phyloP scores from a whole-genome alignment of 768 basidiomycete species.

The Tricholoma sp. region DNA sequence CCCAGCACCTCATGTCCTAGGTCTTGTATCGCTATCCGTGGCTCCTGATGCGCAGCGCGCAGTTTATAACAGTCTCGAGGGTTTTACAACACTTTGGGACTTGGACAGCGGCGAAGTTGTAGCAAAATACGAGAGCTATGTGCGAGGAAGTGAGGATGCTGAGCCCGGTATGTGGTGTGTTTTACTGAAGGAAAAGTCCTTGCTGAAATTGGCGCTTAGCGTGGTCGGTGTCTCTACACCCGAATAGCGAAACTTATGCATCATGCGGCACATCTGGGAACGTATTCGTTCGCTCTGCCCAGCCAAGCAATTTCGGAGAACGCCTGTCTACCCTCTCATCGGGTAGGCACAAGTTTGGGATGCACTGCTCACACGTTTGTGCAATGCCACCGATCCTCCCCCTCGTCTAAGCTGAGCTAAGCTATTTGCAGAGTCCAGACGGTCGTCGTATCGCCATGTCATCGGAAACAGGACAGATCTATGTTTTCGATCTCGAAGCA shows the following conservation, averaged over 20 bases:
- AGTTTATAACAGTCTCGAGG: slow-evolving; percentile 81
- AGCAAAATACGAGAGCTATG: slow-evolving; percentile 71
- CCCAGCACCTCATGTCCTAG: slow-evolving; percentile 75
- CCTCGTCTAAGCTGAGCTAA: slow-evolving; percentile 3
- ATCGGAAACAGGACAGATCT: slow-evolving; percentile 84
- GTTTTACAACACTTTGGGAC: slow-evolving; percentile 74
- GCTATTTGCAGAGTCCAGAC: slow-evolving; percentile 71
- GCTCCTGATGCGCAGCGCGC: slow-evolving; percentile 60
- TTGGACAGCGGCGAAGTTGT: slow-evolving; percentile 53
- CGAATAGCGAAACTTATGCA: slow-evolving; percentile 66
- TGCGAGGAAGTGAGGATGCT: slow-evolving; percentile 47
- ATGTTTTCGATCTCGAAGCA: slow-evolving; percentile 76
- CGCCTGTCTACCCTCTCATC: slow-evolving; percentile 53
- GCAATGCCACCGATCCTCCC: neutral
- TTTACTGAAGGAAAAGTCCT: neutral
- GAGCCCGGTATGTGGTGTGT: slow-evolving; percentile 60
- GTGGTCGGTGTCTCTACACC: slow-evolving; percentile 82
- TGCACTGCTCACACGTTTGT: slow-evolving; percentile 67
- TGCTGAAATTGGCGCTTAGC: slow-evolving; percentile 36
- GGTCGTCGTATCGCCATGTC: slow-evolving; percentile 78
- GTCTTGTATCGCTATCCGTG: slow-evolving; percentile 75
- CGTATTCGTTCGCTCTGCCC: slow-evolving; percentile 67
- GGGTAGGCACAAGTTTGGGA: slow-evolving; percentile 73
- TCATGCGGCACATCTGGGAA: slow-evolving; percentile 70
- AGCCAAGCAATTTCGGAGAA: slow-evolving; percentile 60